Evolutionary conservation across 1,284 basidiomycete species (phyloP).

Genomic region (Cutaneotrichosporon dermatis): DNA sequence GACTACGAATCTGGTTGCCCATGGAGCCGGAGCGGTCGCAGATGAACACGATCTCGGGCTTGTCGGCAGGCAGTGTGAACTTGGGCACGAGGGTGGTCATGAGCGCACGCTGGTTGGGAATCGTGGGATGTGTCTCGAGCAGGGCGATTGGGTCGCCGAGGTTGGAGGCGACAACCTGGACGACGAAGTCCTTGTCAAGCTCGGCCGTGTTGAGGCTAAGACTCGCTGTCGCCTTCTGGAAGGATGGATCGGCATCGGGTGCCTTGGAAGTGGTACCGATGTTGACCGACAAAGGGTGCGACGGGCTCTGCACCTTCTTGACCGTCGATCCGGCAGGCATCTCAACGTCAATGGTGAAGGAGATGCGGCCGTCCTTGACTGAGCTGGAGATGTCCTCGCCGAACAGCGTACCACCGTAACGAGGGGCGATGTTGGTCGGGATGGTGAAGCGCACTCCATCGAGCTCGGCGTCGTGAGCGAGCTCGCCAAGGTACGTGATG

Average conservation of each 20-base stretch:
- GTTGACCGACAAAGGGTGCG: slow-evolving; percentile 15
- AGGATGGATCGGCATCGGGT: slow-evolving; percentile 3
- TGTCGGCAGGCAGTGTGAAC: slow-evolving; percentile 6
- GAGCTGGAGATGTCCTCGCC: not conserved
- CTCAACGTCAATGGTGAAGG: slow-evolving; percentile 15
- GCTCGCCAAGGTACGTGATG: slow-evolving; percentile 20
- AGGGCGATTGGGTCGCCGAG: slow-evolving; percentile 23
- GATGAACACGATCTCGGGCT: slow-evolving; percentile 30
- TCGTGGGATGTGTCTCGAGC: slow-evolving; percentile 17
- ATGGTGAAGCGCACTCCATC: slow-evolving; percentile 23
- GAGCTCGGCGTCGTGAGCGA: slow-evolving; percentile 22
- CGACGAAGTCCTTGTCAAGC: slow-evolving; percentile 25
- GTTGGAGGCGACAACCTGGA: slow-evolving; percentile 19
- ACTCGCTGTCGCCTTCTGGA: slow-evolving; percentile 8
- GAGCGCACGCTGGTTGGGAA: slow-evolving; percentile 9
- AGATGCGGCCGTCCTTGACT: not conserved
- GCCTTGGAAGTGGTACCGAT: slow-evolving; percentile 14
- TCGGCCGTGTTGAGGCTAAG: not conserved
- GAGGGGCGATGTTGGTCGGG: slow-evolving; percentile 19
- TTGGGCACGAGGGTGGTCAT: slow-evolving; percentile 16
- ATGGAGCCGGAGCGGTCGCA: slow-evolving; percentile 31
- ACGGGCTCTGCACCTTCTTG: slow-evolving; percentile 17
- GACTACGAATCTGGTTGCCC: slow-evolving; percentile 18
- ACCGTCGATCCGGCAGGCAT: slow-evolving; percentile 12
- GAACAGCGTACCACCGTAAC: slow-evolving; percentile 14